Evolutionary conservation across 2,329 filamentous ascomycete species (phyloP).

Genomic region (Neopestalotiopsis sp.): DNA sequence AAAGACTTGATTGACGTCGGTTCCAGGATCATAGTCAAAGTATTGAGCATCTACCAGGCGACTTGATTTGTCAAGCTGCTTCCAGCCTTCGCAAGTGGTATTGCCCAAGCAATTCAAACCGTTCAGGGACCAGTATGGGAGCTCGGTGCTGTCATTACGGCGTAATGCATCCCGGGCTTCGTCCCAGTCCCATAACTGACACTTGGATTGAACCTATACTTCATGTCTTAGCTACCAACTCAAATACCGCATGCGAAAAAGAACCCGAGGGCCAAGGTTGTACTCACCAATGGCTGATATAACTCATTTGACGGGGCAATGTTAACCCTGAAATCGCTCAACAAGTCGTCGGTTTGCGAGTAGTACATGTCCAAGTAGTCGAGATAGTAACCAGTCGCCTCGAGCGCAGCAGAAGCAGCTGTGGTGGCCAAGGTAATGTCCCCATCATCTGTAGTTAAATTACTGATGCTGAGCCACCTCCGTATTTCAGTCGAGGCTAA

Average conservation of each 20-base stretch:
- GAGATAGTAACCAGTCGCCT: not conserved
- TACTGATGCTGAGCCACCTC: not conserved
- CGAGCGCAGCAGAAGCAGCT: not conserved
- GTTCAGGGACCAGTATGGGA: not conserved
- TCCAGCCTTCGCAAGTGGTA: not conserved
- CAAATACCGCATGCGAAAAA: not conserved
- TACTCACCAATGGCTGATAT: constrained; percentile 7
- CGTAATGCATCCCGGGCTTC: not conserved
- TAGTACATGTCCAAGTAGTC: not conserved
- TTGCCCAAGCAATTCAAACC: not conserved
- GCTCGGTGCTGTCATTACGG: not conserved
- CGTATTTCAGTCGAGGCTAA: not conserved
- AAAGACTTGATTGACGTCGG: not conserved
- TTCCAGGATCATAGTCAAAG: not conserved
- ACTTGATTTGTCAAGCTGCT: not conserved
- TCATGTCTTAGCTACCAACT: not conserved
- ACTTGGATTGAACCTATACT: not conserved
- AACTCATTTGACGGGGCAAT: not conserved
- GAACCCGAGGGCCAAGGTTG: not conserved
- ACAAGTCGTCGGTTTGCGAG: not conserved
- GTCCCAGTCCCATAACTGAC: constrained; percentile 4
- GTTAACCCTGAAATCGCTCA: not conserved
- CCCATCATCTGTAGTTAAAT: not conserved
- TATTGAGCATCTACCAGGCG: not conserved
- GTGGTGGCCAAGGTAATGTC: not conserved